Base-by-base conservation (phyloP, 495 filamentous ascomycete genomes). In the Penicillium manginii region DNA sequence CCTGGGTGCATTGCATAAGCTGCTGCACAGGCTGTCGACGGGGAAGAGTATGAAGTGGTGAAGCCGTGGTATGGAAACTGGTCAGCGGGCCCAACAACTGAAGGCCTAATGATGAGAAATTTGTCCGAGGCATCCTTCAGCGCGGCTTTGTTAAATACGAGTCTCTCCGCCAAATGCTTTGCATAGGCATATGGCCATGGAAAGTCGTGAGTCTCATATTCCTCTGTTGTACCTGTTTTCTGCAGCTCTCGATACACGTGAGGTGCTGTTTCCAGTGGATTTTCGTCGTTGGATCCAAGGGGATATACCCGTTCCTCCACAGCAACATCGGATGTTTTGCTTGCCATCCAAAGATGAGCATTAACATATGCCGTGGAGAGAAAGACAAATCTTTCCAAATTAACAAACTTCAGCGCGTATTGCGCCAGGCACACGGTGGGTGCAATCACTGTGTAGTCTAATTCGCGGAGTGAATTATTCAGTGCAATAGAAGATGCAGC, bases 131-230 rank as follows among this genome's bases (percentile, higher is more conserved):
- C 60, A 45, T 59, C 31, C 14, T 59, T 46, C 35, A 67, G 61
- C 12, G 59, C 55, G 3, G 64, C 67, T 4, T 67, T 61, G 2
- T 64, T 45, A 14, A 64, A 40, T 11, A 63, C 45, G 3, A 69
- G 52, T 32, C 67, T 37, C 29, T 69, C 67, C 9, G 64, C 45
- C 9, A 69, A 55, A 26, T 69, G 67, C 23, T 67, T 67, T 18
- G 64, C 61, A 19, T 69, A 69, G 14, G 64, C 64, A 23, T 63
- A 69, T 31, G 67, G 61, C 67, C 67, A 69, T 1, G 67, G 64
- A 6, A 69, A 69, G 35, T 69, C 61, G 18, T 69, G 64, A 0
- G 53, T 49, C 10, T 67, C 61, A 50, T 67, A 69, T 47, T 69
- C 67, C 3, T 58, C 59, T 4, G 67, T 67, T 2, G 67, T 59